phyloP scores from a whole-genome alignment of 192 early-diverging fungal genomes.

The Mortierella hygrophila region DNA sequence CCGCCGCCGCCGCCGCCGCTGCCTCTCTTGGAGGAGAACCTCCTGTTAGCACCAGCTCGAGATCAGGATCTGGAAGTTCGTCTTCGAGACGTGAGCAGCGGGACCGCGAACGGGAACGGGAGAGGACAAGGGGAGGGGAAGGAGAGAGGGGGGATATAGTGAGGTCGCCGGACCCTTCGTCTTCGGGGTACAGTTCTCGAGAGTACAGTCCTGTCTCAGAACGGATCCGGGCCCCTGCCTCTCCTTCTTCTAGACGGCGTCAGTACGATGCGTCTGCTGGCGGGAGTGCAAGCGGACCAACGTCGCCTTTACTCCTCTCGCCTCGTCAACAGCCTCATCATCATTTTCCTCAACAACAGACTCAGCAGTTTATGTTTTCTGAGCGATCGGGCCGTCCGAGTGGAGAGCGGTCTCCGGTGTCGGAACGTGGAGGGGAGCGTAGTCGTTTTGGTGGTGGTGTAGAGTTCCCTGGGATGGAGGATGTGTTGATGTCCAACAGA shows the following conservation, averaged over 20 bases:
- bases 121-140: neutral
- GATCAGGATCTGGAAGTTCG: neutral
- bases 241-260: conserved; percentile 1
- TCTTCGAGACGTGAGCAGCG: neutral
- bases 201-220: neutral
- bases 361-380: neutral
- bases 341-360: neutral
- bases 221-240: neutral
- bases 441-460: neutral
- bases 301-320: neutral
- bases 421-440: neutral
- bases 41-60: neutral
- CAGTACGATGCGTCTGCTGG: neutral
- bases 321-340: conserved; percentile 7
- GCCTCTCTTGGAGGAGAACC: neutral
- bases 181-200: neutral
- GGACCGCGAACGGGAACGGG: neutral
- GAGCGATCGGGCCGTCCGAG: neutral
- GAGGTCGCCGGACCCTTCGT: neutral
- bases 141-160: too few species aligned
- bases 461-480: neutral
- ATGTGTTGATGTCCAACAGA: neutral
- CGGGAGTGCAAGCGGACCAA: neutral
- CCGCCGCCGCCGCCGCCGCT: neutral
- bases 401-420: neutral